Conservation (phyloP, 208 protist species). For the Crithidia sp. region DNA sequence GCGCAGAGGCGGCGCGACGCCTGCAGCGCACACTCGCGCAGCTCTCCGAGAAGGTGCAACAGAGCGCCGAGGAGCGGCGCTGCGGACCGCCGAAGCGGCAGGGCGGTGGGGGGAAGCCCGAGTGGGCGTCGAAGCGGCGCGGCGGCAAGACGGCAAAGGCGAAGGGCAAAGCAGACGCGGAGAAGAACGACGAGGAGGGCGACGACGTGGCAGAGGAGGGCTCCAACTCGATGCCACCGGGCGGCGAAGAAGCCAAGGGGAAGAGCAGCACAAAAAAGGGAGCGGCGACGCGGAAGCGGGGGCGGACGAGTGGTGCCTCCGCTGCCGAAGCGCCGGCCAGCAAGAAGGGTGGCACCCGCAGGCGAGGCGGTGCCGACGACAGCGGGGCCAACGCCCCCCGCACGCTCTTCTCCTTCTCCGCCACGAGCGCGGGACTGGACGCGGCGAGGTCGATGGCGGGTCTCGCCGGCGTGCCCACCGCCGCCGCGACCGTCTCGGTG, state of each 20-base stretch:
- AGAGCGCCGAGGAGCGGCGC: constrained; percentile 40
- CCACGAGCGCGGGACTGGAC: constrained; percentile 1
- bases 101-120: constrained; percentile 4
- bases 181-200: not conserved
- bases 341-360: constrained; percentile 14
- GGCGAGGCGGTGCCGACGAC: not conserved
- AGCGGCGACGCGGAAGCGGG: constrained; percentile 13
- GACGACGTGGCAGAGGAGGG: not conserved
- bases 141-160: constrained; percentile 9
- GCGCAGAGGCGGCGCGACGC: not conserved
- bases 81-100: constrained; percentile 31
- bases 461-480: constrained; percentile 18
- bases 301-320: not conserved
- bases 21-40: constrained; percentile 41
- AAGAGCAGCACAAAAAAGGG: not conserved
- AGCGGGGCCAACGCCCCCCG: constrained; percentile 15
- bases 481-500: constrained; percentile 25
- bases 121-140: constrained; percentile 16
- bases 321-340: not conserved
- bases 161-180: not conserved
- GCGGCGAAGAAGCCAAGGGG: not conserved
- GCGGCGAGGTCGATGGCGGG: not conserved
- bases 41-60: constrained; percentile 49
- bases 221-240: not conserved
- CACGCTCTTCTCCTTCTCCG: constrained; percentile 53